Base-by-base conservation (phyloP, 352 stramenopile genomes). In the Phytophthora aleatoria region DNA sequence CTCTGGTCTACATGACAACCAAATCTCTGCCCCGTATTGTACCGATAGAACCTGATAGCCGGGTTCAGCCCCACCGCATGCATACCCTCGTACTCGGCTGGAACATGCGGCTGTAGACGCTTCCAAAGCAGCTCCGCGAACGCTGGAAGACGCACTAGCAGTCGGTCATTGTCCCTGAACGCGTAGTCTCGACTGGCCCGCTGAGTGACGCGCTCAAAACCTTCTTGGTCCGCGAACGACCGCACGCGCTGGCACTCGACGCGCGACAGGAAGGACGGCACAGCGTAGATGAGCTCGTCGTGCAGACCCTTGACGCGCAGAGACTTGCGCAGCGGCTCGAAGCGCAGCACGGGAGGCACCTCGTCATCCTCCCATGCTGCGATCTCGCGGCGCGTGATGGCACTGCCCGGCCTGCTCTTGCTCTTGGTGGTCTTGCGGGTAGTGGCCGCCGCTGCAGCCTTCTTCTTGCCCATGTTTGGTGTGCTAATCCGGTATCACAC, bases 1-100 rank as follows among this genome's bases (percentile, higher is more conserved):
- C 85, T 94, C 71, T 92, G 82, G 64, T 94, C 85, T n/a, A 94
- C 83, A 54, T 92, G 83, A 48, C 83, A 92, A 35, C 83, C 85
- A 63, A 94, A 94, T 5, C 78, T 68, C 73, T 94, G 85, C 12
- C 83, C 83, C 5, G 60, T 62, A 43, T 67, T 66, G 67, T 94
- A 94, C 13, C 83, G 78, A 39, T 94, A 94, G 69, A 94, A 91
- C 12, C 84, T 79, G 53, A 92, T 84, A 13, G 80, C 74, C 13
- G 83, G 75, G 57, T 94, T 94, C 30, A 91, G 70, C 27, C 83
- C 85, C 30, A 74, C 74, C 12, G 83, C 83, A 41, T 75, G 69
- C 76, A 90, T 86, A 50, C 80, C 73, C 48, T 91, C 82, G 61
- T 82, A 93, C 51, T 81, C 57, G 2, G 50, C 65, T 2, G 80